Conservation (phyloP, 495 filamentous ascomycete species). For the Acidomyces sp. region DNA sequence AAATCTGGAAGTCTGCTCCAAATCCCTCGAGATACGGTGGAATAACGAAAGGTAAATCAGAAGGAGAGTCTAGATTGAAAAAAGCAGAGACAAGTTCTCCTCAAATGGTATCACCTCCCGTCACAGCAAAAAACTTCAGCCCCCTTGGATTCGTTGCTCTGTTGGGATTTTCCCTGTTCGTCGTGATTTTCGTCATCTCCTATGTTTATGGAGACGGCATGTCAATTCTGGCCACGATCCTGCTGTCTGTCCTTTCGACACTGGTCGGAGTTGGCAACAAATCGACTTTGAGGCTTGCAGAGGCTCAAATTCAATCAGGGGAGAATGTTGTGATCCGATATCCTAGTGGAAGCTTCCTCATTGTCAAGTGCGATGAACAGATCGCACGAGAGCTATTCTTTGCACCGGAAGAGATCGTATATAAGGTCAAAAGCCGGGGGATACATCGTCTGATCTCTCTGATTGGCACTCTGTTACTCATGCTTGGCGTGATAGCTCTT, state of each 20-base stretch:
- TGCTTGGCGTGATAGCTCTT: constrained; percentile 36
- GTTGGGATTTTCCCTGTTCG: constrained; percentile 29
- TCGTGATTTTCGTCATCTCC: constrained; percentile 28
- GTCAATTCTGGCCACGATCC: constrained; percentile 30
- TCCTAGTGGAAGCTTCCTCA: constrained; percentile 29
- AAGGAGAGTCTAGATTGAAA: background rate
- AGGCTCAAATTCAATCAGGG: background rate
- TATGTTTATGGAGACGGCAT: constrained; percentile 31
- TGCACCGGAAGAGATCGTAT: constrained; percentile 33
- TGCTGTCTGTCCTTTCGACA: constrained; percentile 34
- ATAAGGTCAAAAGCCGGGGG: constrained; percentile 23
- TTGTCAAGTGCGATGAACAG: constrained; percentile 29
- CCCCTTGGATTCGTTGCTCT: constrained; percentile 29
- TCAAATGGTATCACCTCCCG: background rate
- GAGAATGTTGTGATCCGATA: constrained; percentile 32
- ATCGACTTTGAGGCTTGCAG: constrained; percentile 28
- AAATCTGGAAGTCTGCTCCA: constrained; percentile 27
- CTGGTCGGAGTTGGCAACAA: constrained; percentile 33
- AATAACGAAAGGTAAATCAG: background rate
- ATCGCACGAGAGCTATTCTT: constrained; percentile 31
- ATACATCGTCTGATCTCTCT: constrained; percentile 33
- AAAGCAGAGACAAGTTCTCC: background rate
- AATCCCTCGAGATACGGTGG: too few species aligned
- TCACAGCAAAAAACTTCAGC: constrained; percentile 26
- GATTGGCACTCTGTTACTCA: constrained; percentile 34